Conservation (phyloP, 2,329 filamentous ascomycete species). For the Fusarium metavorans region DNA sequence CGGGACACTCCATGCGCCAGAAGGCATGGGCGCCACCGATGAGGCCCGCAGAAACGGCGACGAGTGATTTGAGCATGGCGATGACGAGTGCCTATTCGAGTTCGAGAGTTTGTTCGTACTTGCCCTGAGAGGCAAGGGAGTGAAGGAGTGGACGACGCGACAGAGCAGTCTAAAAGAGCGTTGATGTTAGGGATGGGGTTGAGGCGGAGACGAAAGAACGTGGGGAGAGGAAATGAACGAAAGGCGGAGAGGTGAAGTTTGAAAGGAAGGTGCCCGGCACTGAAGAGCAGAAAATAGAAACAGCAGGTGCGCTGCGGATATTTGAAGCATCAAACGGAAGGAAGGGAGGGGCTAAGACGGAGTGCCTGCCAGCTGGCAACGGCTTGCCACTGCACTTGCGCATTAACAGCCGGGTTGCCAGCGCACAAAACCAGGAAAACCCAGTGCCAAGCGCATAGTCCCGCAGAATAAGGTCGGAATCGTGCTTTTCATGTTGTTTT, state of each 20-base stretch:
- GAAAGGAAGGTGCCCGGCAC: slow-evolving; percentile 16
- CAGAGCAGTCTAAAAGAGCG: slow-evolving; percentile 47
- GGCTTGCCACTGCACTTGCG: slow-evolving; percentile 25
- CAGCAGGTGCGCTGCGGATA: slow-evolving; percentile 11
- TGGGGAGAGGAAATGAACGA: neutral
- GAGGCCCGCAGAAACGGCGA: slow-evolving; percentile 50
- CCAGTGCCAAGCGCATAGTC: neutral
- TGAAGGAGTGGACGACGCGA: slow-evolving; percentile 52
- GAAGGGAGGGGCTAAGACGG: slow-evolving; percentile 7
- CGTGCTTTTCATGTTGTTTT: neutral
- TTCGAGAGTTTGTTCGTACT: slow-evolving; percentile 28
- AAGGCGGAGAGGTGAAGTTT: neutral
- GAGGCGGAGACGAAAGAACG: slow-evolving; percentile 7
- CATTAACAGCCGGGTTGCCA: slow-evolving; percentile 24
- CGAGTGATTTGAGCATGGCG: slow-evolving; percentile 51
- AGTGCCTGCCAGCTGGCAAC: slow-evolving; percentile 15
- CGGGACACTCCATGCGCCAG: slow-evolving; percentile 90
- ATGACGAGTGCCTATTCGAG: slow-evolving; percentile 41
- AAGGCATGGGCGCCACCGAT: slow-evolving; percentile 71
- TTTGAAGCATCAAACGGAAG: slow-evolving; percentile 27
- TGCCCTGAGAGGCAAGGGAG: slow-evolving; percentile 13
- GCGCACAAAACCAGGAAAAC: slow-evolving; percentile 3
- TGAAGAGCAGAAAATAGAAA: neutral
- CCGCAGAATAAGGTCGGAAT: neutral
- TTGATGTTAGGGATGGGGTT: slow-evolving; percentile 25